These are phyloP conservation scores for Lipomyces sp. DNA, from an alignment of 805 yeast species.

Conservation along the genomic window DNA sequence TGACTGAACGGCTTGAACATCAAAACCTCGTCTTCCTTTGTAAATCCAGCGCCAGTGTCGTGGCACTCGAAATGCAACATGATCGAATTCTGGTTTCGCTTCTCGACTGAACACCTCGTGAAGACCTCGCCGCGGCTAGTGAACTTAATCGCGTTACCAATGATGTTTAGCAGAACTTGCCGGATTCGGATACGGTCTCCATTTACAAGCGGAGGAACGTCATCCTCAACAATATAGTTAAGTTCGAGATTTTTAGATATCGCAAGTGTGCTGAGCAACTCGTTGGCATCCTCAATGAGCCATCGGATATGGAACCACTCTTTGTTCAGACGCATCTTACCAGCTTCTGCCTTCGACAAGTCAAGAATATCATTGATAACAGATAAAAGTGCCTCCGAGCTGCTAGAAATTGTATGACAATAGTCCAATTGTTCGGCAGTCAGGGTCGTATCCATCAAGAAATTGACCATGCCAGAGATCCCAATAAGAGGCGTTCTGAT, in stretches of 20 bases:
- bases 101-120: conserved; percentile 40
- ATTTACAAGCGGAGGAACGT: conserved; percentile 44
- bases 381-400: conserved; percentile 45
- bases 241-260: conserved; percentile 45
- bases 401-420: conserved; percentile 46
- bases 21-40: conserved; percentile 41
- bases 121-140: conserved; percentile 45
- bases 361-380: conserved; percentile 47
- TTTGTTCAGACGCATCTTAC: conserved; percentile 44
- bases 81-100: conserved; percentile 28
- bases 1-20: conserved; percentile 48
- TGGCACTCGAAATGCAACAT: conserved; percentile 43
- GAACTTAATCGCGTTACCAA: conserved; percentile 48
- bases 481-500: conserved; percentile 48
- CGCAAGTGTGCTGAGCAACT: conserved; percentile 45
- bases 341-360: conserved; percentile 47
- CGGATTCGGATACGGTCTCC: conserved; percentile 47
- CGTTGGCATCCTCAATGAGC: conserved; percentile 45
- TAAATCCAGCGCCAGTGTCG: conserved; percentile 47
- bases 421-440: conserved; percentile 46
- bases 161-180: conserved; percentile 45
- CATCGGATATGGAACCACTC: conserved; percentile 45
- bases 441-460: conserved; percentile 44
- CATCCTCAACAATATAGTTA: conserved; percentile 42
- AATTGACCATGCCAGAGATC: conserved; percentile 47